Evolutionary conservation across 768 basidiomycete genomes (phyloP), one percentile per base, ranked within the genome.

Genomic region (Phanerodontia chrysosporium): DNA sequence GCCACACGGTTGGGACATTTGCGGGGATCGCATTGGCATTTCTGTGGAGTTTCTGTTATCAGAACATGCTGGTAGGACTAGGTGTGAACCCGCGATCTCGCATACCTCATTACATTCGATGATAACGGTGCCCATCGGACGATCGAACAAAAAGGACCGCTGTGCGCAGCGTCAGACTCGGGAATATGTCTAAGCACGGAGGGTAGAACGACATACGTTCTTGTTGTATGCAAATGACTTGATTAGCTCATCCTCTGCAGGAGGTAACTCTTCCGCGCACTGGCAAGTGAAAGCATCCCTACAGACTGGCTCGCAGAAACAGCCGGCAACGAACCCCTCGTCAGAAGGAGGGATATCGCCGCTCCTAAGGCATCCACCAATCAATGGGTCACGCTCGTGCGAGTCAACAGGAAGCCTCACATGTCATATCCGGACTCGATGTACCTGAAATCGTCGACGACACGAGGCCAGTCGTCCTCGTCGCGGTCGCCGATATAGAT

Each of bases 21-120:
- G 9, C n/a, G 22, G n/a, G 42, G 32, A 30, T 63, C 66, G 58
- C 85, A 87, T 7, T 46, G 51, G 55, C 86, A 87, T 27, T 69
- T 83, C 62, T 49, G 12, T 44, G 24, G 45, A 53, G 42, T 14
- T 5, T 56, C n/a, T n/a, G n/a, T n/a, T n/a, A n/a, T n/a, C n/a
- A n/a, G n/a, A n/a, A n/a, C n/a, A n/a, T n/a, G n/a, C n/a, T 18
- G 21, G n/a, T 16, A 28, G 29, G 13, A 14, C 16, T 35, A 30
- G 45, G 28, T 32, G 5, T 14, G 39, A 46, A 18, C 2, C 2
- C 24, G 32, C 21, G 3, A 35, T 14, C 39, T 29, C 8, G 45
- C 75, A 49, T 64, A 84, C 87, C 66, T 77, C 72, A 61, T 87
- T 89, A 60, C 87, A 90, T 67, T 90, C 87, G 5, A 87, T 76